Conservation (phyloP, 106 monocot species). For the Iris macrosiphon region DNA sequence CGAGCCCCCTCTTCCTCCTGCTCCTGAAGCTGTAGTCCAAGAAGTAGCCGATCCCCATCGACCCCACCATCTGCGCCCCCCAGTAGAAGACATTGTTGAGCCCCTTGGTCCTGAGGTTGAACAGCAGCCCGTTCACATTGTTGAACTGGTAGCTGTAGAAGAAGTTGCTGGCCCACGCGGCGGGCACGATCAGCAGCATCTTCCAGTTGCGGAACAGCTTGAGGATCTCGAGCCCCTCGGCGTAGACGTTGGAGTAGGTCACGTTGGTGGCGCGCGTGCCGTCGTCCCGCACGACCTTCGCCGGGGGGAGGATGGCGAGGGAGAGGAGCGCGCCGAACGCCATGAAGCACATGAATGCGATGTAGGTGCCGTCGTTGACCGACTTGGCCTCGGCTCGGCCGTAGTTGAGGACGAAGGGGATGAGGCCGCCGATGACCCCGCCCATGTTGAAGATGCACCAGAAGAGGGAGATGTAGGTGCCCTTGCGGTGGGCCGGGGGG, state of each 20-base stretch:
- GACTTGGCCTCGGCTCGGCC: constrained; percentile 36
- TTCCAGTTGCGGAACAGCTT: constrained; percentile 62
- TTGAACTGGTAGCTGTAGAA: constrained; percentile 97
- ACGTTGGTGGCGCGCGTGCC: constrained; percentile 34
- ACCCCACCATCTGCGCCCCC: constrained; percentile 87
- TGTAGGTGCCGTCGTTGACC: constrained; percentile 76
- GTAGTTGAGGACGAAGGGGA: constrained; percentile 85
- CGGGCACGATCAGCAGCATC: constrained; percentile 74
- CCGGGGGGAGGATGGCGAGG: constrained; percentile 52
- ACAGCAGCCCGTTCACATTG: constrained; percentile 68
- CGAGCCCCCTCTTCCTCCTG: constrained; percentile 49
- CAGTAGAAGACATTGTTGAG: constrained; percentile 91
- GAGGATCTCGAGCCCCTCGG: constrained; percentile 42
- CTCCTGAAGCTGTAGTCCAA: constrained; percentile 53
- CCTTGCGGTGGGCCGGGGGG: constrained; percentile 51
- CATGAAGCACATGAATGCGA: constrained; percentile 89
- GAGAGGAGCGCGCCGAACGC: constrained; percentile 47
- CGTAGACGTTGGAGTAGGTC: constrained; percentile 27
- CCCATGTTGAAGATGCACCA: constrained; percentile 90
- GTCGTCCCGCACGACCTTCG: constrained; percentile 46
- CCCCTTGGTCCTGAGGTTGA: constrained; percentile 72
- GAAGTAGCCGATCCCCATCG: constrained; percentile 47
- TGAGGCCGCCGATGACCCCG: constrained; percentile 77
- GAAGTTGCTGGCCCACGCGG: constrained; percentile 93
- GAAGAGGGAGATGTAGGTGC: constrained; percentile 76